These are phyloP conservation scores for Eutrema yunnanense DNA, from an alignment of 345 rosid genomes.

Conservation along the genomic window DNA sequence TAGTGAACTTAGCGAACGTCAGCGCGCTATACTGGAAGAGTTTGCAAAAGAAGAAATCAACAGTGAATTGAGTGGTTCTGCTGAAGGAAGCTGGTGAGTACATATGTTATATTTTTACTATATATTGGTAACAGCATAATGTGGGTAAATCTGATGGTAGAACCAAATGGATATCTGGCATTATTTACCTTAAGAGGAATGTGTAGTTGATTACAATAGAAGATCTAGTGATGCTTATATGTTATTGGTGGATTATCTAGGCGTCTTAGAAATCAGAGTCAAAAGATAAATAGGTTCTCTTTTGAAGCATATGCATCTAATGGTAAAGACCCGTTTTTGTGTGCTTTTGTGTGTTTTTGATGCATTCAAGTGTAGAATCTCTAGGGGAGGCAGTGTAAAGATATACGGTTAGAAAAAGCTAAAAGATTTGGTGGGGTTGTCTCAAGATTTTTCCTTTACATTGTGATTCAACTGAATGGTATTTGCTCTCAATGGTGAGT, in stretches of 20 bases:
- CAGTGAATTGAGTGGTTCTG: slow-evolving; percentile 34
- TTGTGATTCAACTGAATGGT: slow-evolving; percentile 11
- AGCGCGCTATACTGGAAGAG: slow-evolving; percentile 79
- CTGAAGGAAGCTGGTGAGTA: slow-evolving; percentile 62
- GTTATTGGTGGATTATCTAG: not conserved
- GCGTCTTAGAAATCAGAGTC: not conserved
- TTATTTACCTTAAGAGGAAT: not conserved
- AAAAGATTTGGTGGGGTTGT: not conserved
- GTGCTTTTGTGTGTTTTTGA: not conserved
- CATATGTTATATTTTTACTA: not conserved
- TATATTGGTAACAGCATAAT: not conserved
- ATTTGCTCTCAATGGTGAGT: slow-evolving; percentile 16
- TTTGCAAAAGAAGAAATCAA: slow-evolving; percentile 75
- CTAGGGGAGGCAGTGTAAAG: not conserved
- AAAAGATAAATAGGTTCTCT: not conserved
- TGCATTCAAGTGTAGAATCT: not conserved
- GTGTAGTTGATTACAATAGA: not conserved
- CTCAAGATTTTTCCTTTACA: not conserved
- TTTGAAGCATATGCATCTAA: not conserved
- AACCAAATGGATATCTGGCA: not conserved
- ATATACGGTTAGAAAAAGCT: not conserved
- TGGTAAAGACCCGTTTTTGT: not conserved
- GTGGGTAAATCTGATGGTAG: slow-evolving; percentile 9
- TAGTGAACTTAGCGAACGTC: slow-evolving; percentile 66
- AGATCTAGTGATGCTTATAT: not conserved